These are phyloP conservation scores for Alloascoidea africana DNA, from an alignment of 805 yeast species.

Conservation along the genomic window DNA sequence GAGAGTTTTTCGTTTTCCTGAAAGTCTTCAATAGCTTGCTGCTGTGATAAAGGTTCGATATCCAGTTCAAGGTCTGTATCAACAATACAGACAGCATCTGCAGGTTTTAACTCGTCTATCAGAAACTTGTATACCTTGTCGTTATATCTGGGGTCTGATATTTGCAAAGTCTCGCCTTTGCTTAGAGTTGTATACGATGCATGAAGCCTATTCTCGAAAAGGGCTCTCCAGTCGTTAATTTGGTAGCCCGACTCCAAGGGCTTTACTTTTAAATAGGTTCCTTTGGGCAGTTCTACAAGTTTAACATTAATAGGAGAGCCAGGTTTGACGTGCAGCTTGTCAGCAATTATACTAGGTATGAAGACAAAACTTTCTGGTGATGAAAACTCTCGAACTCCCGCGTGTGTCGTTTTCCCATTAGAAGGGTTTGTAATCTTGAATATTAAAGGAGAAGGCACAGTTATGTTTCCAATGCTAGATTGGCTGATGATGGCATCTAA, in stretches of 20 bases:
- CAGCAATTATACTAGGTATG: slow-evolving; percentile 22
- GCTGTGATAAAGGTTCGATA: slow-evolving; percentile 24
- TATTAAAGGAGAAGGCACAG: slow-evolving; percentile 24
- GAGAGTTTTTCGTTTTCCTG: neutral
- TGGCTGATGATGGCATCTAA: slow-evolving; percentile 14
- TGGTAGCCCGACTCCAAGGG: slow-evolving; percentile 20
- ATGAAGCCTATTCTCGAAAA: slow-evolving; percentile 35
- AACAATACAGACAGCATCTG: slow-evolving; percentile 30
- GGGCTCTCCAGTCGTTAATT: slow-evolving; percentile 33
- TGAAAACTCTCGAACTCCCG: slow-evolving; percentile 35
- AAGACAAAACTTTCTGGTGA: slow-evolving; percentile 21
- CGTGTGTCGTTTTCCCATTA: slow-evolving; percentile 14
- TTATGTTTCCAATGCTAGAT: slow-evolving; percentile 5
- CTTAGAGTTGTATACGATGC: slow-evolving; percentile 33
- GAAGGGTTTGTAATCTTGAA: slow-evolving; percentile 15
- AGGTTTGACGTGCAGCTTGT: slow-evolving; percentile 13
- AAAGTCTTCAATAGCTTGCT: slow-evolving; percentile 17
- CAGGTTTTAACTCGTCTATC: slow-evolving; percentile 26
- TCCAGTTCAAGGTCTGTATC: slow-evolving; percentile 39
- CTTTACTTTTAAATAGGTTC: slow-evolving; percentile 26
- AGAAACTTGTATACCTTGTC: slow-evolving; percentile 10
- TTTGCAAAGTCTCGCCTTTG: slow-evolving; percentile 21
- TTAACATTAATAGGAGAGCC: slow-evolving; percentile 12
- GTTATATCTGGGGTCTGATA: slow-evolving; percentile 15
- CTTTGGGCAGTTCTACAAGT: slow-evolving; percentile 26